phyloP scores from a whole-genome alignment of 78 protist species.

The Blattamonas nauphoetae region DNA sequence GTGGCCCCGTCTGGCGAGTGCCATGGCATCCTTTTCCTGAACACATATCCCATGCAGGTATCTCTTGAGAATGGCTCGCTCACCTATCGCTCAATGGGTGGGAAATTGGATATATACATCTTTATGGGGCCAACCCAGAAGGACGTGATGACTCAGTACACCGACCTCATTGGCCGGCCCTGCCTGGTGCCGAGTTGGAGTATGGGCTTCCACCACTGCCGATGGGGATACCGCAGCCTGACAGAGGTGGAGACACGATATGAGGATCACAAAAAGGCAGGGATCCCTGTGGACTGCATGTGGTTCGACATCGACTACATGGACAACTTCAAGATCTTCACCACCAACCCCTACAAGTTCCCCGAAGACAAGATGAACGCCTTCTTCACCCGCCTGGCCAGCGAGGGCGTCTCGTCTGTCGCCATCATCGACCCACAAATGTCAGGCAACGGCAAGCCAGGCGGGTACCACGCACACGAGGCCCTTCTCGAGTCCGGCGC shows the following conservation, averaged over 20 bases:
- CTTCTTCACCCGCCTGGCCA: neutral
- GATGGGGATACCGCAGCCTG: slow-evolving; percentile 28
- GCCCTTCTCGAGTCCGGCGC: neutral
- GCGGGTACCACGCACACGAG: neutral
- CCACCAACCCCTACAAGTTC: slow-evolving; percentile 18
- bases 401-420: neutral
- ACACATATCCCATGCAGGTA: neutral
- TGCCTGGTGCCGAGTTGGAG: neutral
- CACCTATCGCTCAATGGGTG: neutral
- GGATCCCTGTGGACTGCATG: slow-evolving; percentile 19
- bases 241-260: neutral
- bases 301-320: slow-evolving; percentile 37
- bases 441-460: neutral
- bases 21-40: neutral
- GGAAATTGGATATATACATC: neutral
- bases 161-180: neutral
- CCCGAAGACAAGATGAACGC: slow-evolving; percentile 15
- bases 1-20: neutral
- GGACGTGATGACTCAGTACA: neutral
- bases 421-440: slow-evolving; percentile 10
- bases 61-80: neutral
- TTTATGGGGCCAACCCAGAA: neutral
- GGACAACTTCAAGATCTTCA: slow-evolving; percentile 22
- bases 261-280: neutral
- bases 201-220: slow-evolving; percentile 23